Evolutionary conservation across 2,329 filamentous ascomycete species (phyloP).

Genomic region (Epichloe baconii): DNA sequence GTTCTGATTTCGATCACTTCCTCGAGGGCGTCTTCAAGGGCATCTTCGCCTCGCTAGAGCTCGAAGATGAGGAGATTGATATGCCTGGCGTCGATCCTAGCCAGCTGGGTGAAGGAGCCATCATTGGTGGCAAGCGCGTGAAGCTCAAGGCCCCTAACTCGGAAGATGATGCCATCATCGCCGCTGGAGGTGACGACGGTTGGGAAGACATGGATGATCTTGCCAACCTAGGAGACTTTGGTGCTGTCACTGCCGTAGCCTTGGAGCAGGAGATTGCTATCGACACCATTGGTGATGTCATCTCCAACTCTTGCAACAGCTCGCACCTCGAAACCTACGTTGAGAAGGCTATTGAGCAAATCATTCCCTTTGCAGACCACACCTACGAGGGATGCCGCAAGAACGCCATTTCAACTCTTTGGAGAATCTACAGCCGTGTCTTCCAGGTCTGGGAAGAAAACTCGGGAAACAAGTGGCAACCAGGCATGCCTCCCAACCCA

Average conservation of each 20-base stretch:
- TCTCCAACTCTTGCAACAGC: constrained; percentile 70
- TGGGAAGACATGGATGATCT: constrained; percentile 61
- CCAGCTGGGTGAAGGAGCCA: constrained; percentile 61
- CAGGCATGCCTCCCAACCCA: constrained; percentile 72
- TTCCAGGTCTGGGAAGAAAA: constrained; percentile 73
- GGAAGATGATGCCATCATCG: constrained; percentile 40
- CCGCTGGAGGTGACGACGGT: constrained; percentile 39
- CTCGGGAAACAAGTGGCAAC: constrained; percentile 70
- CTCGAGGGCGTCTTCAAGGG: constrained; percentile 65
- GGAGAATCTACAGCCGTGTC: constrained; percentile 84
- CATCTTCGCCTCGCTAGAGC: constrained; percentile 71
- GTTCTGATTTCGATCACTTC: constrained; percentile 68
- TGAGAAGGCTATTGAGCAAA: constrained; percentile 72
- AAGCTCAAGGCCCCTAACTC: constrained; percentile 53
- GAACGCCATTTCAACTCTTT: constrained; percentile 79
- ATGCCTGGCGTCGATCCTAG: constrained; percentile 44
- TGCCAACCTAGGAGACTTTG: constrained; percentile 72
- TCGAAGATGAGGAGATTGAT: constrained; percentile 79
- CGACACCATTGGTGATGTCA: constrained; percentile 86
- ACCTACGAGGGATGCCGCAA: constrained; percentile 88
- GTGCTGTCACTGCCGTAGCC: constrained; percentile 75
- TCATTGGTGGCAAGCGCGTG: constrained; percentile 71
- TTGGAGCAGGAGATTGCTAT: constrained; percentile 96
- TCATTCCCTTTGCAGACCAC: constrained; percentile 74
- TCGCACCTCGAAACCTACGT: constrained; percentile 67